Percentiles rank a stretch among this genome's conserved stretches.
These are phyloP conservation scores for Isochrysis galbana DNA, from an alignment of 78 protist species.

Conservation along the genomic window DNA sequence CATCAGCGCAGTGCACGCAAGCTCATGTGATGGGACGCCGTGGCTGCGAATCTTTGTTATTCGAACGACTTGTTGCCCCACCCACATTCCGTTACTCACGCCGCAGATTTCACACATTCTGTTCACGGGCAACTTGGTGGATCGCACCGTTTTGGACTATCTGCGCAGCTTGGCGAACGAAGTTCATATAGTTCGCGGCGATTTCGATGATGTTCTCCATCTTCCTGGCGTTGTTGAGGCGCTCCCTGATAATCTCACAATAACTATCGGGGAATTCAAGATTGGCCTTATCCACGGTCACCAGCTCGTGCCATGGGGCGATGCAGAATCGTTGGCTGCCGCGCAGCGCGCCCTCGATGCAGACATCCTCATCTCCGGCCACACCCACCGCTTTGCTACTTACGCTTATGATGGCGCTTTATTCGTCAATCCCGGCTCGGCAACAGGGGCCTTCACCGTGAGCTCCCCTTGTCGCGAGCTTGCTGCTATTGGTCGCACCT, in stretches of 20 bases:
- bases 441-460: constrained; percentile 48
- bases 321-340: constrained; percentile 77
- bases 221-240: neutral
- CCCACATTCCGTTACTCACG: neutral
- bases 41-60: too few species aligned
- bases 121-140: neutral
- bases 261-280: constrained; percentile 87
- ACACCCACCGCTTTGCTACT: constrained; percentile 84
- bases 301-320: constrained; percentile 86
- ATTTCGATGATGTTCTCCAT: constrained; percentile 10
- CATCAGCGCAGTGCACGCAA: too few species aligned
- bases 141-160: constrained; percentile 13
- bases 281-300: constrained; percentile 98
- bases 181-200: constrained; percentile 75
- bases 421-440: constrained; percentile 97
- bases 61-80: neutral
- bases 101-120: neutral
- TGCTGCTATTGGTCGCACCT: too few species aligned
- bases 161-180: constrained; percentile 84
- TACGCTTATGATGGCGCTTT: constrained; percentile 77
- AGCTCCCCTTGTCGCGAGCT: neutral
- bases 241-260: constrained; percentile 75
- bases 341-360: constrained; percentile 94
- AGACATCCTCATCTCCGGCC: constrained; percentile 94
- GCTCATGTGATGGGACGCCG: too few species aligned